Conservation (phyloP, 1,284 basidiomycete species). For the Leccinum pachyderme region DNA sequence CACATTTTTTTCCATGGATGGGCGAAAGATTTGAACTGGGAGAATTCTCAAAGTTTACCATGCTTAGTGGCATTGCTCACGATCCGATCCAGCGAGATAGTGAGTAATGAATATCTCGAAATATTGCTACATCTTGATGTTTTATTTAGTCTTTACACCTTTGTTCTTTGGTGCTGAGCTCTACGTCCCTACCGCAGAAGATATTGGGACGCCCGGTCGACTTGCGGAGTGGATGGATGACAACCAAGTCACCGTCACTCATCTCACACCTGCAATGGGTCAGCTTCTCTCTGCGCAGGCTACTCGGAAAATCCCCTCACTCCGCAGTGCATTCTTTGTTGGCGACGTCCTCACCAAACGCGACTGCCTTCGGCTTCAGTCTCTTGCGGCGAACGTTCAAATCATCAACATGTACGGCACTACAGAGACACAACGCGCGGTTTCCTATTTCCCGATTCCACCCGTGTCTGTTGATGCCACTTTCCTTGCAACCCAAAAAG, state of each 20-base stretch:
- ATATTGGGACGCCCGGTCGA: slow-evolving; percentile 95
- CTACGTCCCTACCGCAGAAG: slow-evolving; percentile 95
- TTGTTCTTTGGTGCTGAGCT: slow-evolving; percentile 96
- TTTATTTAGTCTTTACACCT: slow-evolving; percentile 87
- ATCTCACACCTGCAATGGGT: slow-evolving; percentile 98
- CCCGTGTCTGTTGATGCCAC: slow-evolving; percentile 82
- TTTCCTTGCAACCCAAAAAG: slow-evolving; percentile 94
- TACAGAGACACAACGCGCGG: slow-evolving; percentile 98
- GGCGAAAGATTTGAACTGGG: slow-evolving; percentile 81
- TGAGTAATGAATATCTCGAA: slow-evolving; percentile 44
- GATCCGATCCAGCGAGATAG: slow-evolving; percentile 99
- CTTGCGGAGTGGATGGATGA: slow-evolving; percentile 99
- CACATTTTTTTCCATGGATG: slow-evolving; percentile 99
- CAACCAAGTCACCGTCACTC: slow-evolving; percentile 87
- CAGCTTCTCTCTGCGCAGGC: slow-evolving; percentile 97
- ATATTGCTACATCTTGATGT: slow-evolving; percentile 8
- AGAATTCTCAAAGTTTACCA: slow-evolving; percentile 86
- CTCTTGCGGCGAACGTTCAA: slow-evolving; percentile 87
- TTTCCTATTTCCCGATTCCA: slow-evolving; percentile 96
- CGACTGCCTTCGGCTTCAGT: slow-evolving; percentile 94
- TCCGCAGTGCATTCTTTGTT: slow-evolving; percentile 95
- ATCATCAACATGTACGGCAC: slow-evolving; percentile 99
- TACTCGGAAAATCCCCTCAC: slow-evolving; percentile 82
- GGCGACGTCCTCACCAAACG: slow-evolving; percentile 99
- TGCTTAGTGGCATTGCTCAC: slow-evolving; percentile 99